phyloP scores from a whole-genome alignment of 176 grass and related monocot species.

The Thalia dealbata region DNA sequence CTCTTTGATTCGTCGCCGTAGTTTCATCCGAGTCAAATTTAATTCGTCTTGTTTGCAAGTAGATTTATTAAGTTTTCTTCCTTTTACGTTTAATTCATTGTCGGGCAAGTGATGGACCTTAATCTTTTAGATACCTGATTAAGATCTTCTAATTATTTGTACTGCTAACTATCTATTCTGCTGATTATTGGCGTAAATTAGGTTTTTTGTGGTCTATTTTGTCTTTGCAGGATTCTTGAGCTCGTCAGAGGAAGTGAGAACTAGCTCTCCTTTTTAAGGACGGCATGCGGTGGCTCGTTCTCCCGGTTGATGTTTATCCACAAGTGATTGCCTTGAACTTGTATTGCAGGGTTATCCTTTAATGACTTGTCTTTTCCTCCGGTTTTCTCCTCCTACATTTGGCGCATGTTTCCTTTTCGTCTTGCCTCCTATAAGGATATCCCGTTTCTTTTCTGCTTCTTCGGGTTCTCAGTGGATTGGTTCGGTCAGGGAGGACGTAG shows the following conservation, averaged over 20 bases:
- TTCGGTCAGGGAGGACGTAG: constrained; percentile 6
- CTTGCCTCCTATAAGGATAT: not conserved
- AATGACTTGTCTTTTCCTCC: constrained; percentile 1
- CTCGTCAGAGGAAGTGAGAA: not conserved
- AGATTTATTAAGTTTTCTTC: no score
- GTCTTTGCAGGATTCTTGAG: constrained; percentile 20
- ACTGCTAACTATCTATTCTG: not conserved
- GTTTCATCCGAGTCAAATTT: not conserved
- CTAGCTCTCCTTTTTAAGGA: constrained; percentile 13
- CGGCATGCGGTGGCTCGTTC: constrained; percentile 52
- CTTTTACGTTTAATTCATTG: no score
- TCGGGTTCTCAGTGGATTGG: constrained; percentile 25
- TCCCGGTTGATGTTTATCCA: constrained; percentile 52
- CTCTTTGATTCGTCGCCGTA: not conserved
- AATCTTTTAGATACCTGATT: not conserved
- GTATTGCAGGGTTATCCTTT: constrained; percentile 78
- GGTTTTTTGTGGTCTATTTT: constrained; percentile 5
- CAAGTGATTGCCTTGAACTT: constrained; percentile 66
- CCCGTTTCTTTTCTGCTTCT: constrained; percentile 4
- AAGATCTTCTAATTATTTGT: not conserved
- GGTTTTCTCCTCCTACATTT: not conserved
- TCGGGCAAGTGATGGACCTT: no score
- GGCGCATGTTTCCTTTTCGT: not conserved
- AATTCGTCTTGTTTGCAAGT: no score
- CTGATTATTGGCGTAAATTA: not conserved